phyloP scores from a whole-genome alignment of 768 basidiomycete species.

The Lactarius hengduanensis region DNA sequence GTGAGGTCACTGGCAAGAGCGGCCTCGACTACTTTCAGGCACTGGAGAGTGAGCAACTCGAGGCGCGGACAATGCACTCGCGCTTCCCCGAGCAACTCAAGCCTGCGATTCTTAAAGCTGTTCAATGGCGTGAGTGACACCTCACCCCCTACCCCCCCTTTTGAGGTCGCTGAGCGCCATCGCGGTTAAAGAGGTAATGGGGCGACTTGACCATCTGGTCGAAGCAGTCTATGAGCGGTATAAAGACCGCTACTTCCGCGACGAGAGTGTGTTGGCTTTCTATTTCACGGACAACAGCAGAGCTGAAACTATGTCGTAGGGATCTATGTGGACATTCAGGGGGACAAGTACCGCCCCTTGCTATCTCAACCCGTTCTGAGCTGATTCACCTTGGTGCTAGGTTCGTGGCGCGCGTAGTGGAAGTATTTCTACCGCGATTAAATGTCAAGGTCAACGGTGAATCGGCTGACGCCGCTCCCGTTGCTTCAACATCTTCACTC shows the following conservation, averaged over 20 bases:
- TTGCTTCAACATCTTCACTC: conserved; percentile 42
- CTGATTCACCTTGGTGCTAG: conserved; percentile 39
- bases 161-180: conserved; percentile 21
- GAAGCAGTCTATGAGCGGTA: conserved; percentile 95
- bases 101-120: conserved; percentile 82
- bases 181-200: conserved; percentile 79
- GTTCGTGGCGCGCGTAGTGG: conserved; percentile 78
- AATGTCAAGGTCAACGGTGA: conserved; percentile 21
- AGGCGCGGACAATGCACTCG: conserved; percentile 85
- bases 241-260: conserved; percentile 90
- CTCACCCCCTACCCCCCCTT: conserved; percentile 22
- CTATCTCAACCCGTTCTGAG: conserved; percentile 23
- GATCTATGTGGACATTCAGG: conserved; percentile 82
- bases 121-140: conserved; percentile 89
- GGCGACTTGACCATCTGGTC: conserved; percentile 90
- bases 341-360: conserved; percentile 69
- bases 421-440: conserved; percentile 62
- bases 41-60: conserved; percentile 84
- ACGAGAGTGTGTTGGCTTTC: conserved; percentile 66
- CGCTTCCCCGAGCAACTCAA: conserved; percentile 94
- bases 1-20: conserved; percentile 95
- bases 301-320: conserved; percentile 42
- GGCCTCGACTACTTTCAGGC: conserved; percentile 94
- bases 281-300: conserved; percentile 17
- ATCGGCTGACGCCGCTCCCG: conserved; percentile 25